These are phyloP conservation scores for Pyrrhoderma lamaoense DNA, from an alignment of 1,284 basidiomycete genomes.

Conservation along the genomic window DNA sequence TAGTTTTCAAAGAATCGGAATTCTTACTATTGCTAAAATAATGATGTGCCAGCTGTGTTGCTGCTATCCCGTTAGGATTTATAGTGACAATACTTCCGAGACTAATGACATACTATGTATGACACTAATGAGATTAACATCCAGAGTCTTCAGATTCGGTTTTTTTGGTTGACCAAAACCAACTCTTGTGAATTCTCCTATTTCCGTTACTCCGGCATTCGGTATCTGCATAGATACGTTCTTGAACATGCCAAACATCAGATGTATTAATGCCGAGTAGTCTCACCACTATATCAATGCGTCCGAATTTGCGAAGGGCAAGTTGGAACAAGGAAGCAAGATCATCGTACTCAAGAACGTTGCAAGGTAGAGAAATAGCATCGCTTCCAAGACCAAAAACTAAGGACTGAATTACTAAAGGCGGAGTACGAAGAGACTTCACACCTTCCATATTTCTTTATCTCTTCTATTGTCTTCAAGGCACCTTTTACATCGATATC, in stretches of 20 bases:
- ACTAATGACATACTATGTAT: constrained; percentile 38
- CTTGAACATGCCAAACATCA: not conserved
- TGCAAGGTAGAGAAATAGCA: constrained; percentile 37
- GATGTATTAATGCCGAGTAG: not conserved
- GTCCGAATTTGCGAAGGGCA: constrained; percentile 37
- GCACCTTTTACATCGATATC: constrained; percentile 39
- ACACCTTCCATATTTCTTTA: constrained; percentile 41
- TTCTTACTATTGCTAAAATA: constrained; percentile 37
- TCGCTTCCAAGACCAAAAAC: constrained; percentile 27
- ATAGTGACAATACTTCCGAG: not conserved
- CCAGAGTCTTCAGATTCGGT: constrained; percentile 39
- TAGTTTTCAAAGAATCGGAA: constrained; percentile 34
- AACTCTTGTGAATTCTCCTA: constrained; percentile 30
- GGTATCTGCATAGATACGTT: constrained; percentile 33
- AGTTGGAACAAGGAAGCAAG: constrained; percentile 47
- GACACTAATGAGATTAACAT: constrained; percentile 47
- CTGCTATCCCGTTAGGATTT: constrained; percentile 24
- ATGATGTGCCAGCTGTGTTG: constrained; percentile 42
- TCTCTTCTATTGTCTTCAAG: constrained; percentile 35
- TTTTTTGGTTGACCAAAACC: constrained; percentile 35
- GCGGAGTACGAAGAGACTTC: constrained; percentile 18
- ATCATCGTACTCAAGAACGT: constrained; percentile 51
- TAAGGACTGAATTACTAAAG: not conserved
- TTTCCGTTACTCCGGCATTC: constrained; percentile 49
- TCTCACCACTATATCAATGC: constrained; percentile 46